Evolutionary conservation across 2,329 filamentous ascomycete genomes (phyloP).

Genomic region (Colletotrichum abscissum): DNA sequence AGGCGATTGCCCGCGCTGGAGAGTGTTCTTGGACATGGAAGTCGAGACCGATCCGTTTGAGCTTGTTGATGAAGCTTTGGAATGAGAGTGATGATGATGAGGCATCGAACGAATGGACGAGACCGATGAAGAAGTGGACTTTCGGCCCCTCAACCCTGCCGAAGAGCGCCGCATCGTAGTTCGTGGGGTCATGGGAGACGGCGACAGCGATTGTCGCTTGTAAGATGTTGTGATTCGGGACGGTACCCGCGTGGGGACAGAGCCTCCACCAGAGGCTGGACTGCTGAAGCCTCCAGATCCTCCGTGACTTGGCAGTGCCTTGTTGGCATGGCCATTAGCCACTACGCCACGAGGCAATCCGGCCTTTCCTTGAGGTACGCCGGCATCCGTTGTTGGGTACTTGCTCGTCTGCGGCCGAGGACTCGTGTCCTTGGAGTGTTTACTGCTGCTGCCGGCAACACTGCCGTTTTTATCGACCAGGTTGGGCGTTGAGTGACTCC

Average conservation of each 20-base stretch:
- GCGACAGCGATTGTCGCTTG: constrained; percentile 85
- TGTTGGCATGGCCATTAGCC: constrained; percentile 60
- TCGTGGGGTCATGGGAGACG: constrained; percentile 87
- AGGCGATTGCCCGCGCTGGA: constrained; percentile 76
- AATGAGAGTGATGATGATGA: constrained; percentile 87
- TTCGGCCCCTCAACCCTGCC: constrained; percentile 85
- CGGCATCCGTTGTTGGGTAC: constrained; percentile 56
- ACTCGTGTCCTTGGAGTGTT: constrained; percentile 62
- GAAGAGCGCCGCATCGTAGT: constrained; percentile 87
- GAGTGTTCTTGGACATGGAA: constrained; percentile 73
- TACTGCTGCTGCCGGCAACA: constrained; percentile 46
- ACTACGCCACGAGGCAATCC: constrained; percentile 62
- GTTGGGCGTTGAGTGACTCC: constrained; percentile 70
- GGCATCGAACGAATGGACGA: constrained; percentile 94
- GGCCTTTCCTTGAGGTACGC: constrained; percentile 50
- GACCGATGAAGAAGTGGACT: constrained; percentile 95
- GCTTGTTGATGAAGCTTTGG: constrained; percentile 93
- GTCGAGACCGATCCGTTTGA: constrained; percentile 80
- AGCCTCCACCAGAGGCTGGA: constrained; percentile 41
- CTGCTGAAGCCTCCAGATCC: constrained; percentile 38
- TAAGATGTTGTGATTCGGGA: constrained; percentile 56
- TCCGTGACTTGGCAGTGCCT: constrained; percentile 33
- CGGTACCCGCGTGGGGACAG: constrained; percentile 45
- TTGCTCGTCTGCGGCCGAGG: constrained; percentile 72
- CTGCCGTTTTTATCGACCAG: constrained; percentile 62